phyloP scores from a whole-genome alignment of 73 alveolate species.

The Paramecium sexaurelia region DNA sequence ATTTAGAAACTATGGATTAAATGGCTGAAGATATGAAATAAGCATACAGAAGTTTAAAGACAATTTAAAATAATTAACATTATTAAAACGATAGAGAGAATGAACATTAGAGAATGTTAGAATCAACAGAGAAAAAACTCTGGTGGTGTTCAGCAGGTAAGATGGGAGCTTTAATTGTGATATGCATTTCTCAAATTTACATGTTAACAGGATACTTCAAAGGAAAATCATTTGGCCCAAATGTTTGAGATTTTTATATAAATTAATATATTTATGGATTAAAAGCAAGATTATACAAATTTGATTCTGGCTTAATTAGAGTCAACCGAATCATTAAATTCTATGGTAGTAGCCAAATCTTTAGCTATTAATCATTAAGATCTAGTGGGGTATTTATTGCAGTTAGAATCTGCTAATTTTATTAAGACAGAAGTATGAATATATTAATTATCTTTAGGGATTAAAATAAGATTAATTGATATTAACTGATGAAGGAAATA shows the following conservation, averaged over 20 bases:
- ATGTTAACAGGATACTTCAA: constrained; percentile 54
- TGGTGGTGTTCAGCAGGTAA: constrained; percentile 59
- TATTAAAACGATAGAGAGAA: constrained; percentile 51
- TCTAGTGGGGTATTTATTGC: constrained; percentile 54
- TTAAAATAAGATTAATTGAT: neutral
- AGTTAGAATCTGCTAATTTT: constrained; percentile 38
- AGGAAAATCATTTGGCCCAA: constrained; percentile 34
- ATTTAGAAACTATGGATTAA: constrained; percentile 45
- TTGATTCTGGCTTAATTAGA: neutral
- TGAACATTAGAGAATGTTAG: constrained; percentile 56
- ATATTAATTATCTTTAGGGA: neutral
- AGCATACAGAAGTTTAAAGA: constrained; percentile 13
- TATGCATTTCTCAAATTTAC: constrained; percentile 35
- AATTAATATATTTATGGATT: constrained; percentile 37
- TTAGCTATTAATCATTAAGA: constrained; percentile 48
- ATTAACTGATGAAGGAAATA: constrained; percentile 60
- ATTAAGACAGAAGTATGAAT: constrained; percentile 59
- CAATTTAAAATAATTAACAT: constrained; percentile 24
- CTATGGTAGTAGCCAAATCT: constrained; percentile 42
- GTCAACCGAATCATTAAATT: neutral
- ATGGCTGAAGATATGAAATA: constrained; percentile 52
- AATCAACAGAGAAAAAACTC: constrained; percentile 33
- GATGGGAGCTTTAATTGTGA: constrained; percentile 37
- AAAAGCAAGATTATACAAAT: constrained; percentile 9
- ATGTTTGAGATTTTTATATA: constrained; percentile 25